phyloP scores from a whole-genome alignment of 257 asterid genomes.

The Solanum gandarillasii region DNA sequence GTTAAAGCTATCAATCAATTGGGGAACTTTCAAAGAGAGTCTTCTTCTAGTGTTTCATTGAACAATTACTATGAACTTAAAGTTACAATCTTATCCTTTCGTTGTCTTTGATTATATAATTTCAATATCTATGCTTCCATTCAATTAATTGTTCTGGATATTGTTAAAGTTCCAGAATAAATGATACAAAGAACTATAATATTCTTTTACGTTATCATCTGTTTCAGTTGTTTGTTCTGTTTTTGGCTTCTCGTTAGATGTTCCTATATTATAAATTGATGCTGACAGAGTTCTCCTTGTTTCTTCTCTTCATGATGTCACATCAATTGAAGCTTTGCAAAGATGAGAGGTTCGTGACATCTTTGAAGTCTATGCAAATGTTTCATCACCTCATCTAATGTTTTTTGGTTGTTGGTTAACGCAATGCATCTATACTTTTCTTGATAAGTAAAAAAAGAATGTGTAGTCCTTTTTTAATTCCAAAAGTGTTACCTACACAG shows the following conservation, averaged over 20 bases:
- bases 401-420: background rate
- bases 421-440: background rate
- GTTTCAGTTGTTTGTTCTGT: background rate
- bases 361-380: background rate
- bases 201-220: background rate
- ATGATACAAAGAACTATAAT: background rate
- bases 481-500: constrained; percentile 20
- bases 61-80: background rate
- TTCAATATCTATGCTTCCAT: background rate
- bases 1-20: background rate
- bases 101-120: background rate
- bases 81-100: background rate
- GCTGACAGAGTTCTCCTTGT: constrained; percentile 21
- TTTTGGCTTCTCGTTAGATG: background rate
- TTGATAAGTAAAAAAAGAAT: background rate
- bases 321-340: constrained; percentile 54
- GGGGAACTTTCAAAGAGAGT: background rate
- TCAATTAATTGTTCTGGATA: background rate
- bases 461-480: background rate
- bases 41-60: background rate
- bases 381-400: background rate
- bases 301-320: constrained; percentile 17
- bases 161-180: background rate
- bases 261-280: background rate
- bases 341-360: constrained; percentile 64